Percentiles rank a stretch among this genome's conserved stretches.
phyloP scores from a whole-genome alignment of 2,329 filamentous ascomycete species.

The Fusarium pseudonygamai region DNA sequence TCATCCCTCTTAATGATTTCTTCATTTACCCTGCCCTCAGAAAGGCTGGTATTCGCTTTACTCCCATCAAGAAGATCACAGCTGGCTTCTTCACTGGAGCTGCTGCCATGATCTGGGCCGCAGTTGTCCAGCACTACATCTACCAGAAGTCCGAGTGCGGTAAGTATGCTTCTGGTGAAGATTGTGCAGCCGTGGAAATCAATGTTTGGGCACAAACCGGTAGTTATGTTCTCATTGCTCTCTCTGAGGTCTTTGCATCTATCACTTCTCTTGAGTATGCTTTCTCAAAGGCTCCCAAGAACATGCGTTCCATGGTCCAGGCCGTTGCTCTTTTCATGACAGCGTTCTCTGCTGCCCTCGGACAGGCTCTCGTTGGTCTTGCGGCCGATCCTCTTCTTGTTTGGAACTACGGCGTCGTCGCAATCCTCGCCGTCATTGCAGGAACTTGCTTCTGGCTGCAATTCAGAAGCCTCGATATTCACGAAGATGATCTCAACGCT shows the following conservation, averaged over 20 bases:
- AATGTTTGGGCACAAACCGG: slow-evolving; percentile 70
- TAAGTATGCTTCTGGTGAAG: slow-evolving; percentile 45
- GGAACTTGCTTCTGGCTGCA: slow-evolving; percentile 74
- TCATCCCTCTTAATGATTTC: slow-evolving; percentile 76
- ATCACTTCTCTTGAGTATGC: slow-evolving; percentile 76
- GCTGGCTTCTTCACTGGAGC: slow-evolving; percentile 73
- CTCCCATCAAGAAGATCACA: slow-evolving; percentile 79
- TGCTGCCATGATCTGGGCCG: slow-evolving; percentile 66
- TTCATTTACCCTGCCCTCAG: slow-evolving; percentile 74
- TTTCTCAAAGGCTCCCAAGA: slow-evolving; percentile 78
- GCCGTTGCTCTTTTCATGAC: slow-evolving; percentile 75
- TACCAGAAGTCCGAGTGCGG: slow-evolving; percentile 72
- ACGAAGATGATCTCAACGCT: slow-evolving; percentile 75
- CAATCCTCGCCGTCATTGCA: slow-evolving; percentile 69
- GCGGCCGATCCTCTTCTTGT: slow-evolving; percentile 70
- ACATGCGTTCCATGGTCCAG: slow-evolving; percentile 79
- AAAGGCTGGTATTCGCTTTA: slow-evolving; percentile 71
- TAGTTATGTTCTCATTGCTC: slow-evolving; percentile 59
- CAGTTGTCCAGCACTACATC: slow-evolving; percentile 67
- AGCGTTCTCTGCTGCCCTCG: slow-evolving; percentile 73
- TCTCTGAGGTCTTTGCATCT: slow-evolving; percentile 60
- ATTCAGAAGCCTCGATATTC: slow-evolving; percentile 67
- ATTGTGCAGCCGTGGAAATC: slow-evolving; percentile 50
- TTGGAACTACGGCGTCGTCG: slow-evolving; percentile 78
- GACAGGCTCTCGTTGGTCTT: slow-evolving; percentile 62